These are phyloP conservation scores for Vinca minor DNA, from an alignment of 257 asterid genomes.

Conservation along the genomic window DNA sequence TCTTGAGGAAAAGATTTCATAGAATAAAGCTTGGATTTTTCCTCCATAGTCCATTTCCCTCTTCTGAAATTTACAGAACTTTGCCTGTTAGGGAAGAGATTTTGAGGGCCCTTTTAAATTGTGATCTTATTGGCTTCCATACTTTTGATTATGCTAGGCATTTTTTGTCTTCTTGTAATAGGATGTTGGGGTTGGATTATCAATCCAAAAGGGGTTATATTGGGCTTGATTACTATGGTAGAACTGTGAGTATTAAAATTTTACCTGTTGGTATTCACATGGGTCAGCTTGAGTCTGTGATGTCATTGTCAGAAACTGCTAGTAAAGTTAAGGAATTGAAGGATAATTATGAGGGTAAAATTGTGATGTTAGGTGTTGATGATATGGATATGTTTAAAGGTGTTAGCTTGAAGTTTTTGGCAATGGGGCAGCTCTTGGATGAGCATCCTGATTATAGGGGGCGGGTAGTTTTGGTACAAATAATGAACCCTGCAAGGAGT, in stretches of 20 bases:
- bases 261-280: slow-evolving; percentile 77
- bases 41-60: slow-evolving; percentile 71
- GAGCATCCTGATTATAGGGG: slow-evolving; percentile 38
- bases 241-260: slow-evolving; percentile 73
- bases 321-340: slow-evolving; percentile 43
- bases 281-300: slow-evolving; percentile 46
- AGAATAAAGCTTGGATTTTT: slow-evolving; percentile 72
- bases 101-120: slow-evolving; percentile 66
- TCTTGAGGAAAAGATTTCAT: slow-evolving; percentile 55
- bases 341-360: slow-evolving; percentile 41
- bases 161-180: slow-evolving; percentile 80
- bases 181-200: slow-evolving; percentile 84
- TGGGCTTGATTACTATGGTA: slow-evolving; percentile 73
- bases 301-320: slow-evolving; percentile 37
- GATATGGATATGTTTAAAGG: slow-evolving; percentile 91
- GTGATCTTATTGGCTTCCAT: slow-evolving; percentile 82
- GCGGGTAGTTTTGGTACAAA: slow-evolving; percentile 58
- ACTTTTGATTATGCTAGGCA: slow-evolving; percentile 94
- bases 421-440: slow-evolving; percentile 52
- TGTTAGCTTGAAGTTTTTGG: slow-evolving; percentile 58
- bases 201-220: slow-evolving; percentile 82
- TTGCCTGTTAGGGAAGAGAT: slow-evolving; percentile 83
- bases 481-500: slow-evolving; percentile 68
- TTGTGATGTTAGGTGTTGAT: slow-evolving; percentile 67
- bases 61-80: slow-evolving; percentile 72